Evolutionary conservation across 495 filamentous ascomycete genomes (phyloP), one percentile per base, ranked within the genome.

Genomic region (Aspergillus carlsbadensis): DNA sequence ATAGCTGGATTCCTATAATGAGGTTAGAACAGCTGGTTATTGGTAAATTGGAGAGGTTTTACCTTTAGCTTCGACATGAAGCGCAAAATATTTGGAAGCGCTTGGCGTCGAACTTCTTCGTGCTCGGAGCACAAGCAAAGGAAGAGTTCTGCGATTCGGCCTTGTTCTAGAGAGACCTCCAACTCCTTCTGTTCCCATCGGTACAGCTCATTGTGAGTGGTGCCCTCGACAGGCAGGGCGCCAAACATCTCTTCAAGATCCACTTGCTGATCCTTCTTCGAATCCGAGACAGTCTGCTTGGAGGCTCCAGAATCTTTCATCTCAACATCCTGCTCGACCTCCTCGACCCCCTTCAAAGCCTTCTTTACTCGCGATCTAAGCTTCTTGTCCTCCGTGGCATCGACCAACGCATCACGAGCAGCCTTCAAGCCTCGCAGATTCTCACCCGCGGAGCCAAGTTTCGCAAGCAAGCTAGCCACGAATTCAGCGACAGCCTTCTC

Each of bases 131-230:
- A 88, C 39, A 96, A 75, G 61, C 92, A 87, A 24, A 89, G 73
- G 35, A 93, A 78, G 36, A 96, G 67, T 11, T 84, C 81, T 18
- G 77, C 74, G 29, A 87, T 73, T 57, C 84, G 77, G 5, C 87
- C 88, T 56, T 92, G 86, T 54, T 91, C 87, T 17, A 94, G 71
- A 0, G 89, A 82, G 59, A 87, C 82, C 29, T 87, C 86, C 0
- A 89, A 70, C 5, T 91, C 87, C 57, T 93, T 88, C 45, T 81
- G 76, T 47, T 82, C 77, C 91, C 91, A 96, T 59, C 77, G 84
- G 29, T 81, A 71, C 17, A 78, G 39, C 14, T 62, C 73, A 37
- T 74, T 72, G 36, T 74, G 74, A 24, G 68, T 71, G 20, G 64
- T 72, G n/a, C 70, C 71, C 60, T 76, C 74, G 0, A 58, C 63